Evolutionary conservation across 495 filamentous ascomycete genomes (phyloP).

Genomic region (Alectoria sarmentosa): DNA sequence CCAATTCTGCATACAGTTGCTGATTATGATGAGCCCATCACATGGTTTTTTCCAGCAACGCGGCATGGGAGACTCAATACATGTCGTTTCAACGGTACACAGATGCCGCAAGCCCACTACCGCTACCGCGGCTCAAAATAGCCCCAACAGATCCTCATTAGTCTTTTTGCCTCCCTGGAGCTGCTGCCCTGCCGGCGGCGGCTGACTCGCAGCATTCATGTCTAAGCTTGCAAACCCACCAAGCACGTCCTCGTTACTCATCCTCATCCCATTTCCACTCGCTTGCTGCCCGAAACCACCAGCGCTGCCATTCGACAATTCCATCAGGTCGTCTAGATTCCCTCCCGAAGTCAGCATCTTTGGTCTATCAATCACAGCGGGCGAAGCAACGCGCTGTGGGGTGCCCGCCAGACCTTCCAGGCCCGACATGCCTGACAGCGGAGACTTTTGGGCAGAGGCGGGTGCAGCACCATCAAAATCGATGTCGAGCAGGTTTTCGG

Average conservation of each 20-base stretch:
- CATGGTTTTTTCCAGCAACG: background rate
- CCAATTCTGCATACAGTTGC: background rate
- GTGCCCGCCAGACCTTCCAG: conserved; percentile 72
- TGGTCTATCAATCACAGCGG: conserved; percentile 39
- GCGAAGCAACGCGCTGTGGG: conserved; percentile 70
- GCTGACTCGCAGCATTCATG: conserved; percentile 50
- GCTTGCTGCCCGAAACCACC: conserved; percentile 15
- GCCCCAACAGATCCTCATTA: conserved; percentile 82
- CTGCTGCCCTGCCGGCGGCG: conserved; percentile 48
- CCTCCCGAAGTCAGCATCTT: conserved; percentile 39
- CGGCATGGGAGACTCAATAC: background rate
- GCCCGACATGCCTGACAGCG: conserved; percentile 53
- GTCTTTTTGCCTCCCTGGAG: conserved; percentile 46
- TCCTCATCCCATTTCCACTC: conserved; percentile 30
- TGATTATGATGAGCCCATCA: background rate
- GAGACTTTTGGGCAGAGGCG: conserved; percentile 71
- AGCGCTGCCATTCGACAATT: conserved; percentile 57
- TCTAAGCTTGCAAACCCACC: conserved; percentile 78
- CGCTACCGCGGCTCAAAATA: conserved; percentile 53
- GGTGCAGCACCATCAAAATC: conserved; percentile 96
- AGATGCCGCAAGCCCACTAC: background rate
- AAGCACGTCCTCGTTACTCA: conserved; percentile 55
- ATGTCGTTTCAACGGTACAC: background rate
- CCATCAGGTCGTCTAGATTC: conserved; percentile 86
- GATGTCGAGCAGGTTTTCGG: conserved; percentile 94